Evolutionary conservation across 768 basidiomycete species (phyloP).

Genomic region (Hydnomerulius pinastri): DNA sequence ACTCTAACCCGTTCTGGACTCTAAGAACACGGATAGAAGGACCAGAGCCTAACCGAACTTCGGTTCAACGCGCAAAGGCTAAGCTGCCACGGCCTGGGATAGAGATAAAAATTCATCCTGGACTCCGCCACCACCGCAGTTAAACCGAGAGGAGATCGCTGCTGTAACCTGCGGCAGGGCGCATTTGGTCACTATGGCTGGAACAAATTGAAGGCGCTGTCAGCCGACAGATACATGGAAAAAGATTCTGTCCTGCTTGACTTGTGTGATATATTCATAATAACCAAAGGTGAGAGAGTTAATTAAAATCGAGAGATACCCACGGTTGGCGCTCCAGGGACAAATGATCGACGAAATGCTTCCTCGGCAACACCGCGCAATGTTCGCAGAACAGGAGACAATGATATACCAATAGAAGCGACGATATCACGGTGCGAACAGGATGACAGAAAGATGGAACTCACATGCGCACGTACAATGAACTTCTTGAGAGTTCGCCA

Average conservation of each 20-base stretch:
- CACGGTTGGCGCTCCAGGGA: neutral
- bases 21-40: neutral
- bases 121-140: neutral
- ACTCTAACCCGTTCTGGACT: neutral
- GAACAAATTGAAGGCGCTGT: neutral
- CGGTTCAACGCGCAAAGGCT: neutral
- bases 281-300: neutral
- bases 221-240: neutral
- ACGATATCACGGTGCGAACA: no score
- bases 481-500: conserved; percentile 3
- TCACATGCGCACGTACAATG: conserved; percentile 2
- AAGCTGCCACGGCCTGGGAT: neutral
- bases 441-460: conserved; percentile 1
- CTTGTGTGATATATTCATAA: no score
- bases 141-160: no score
- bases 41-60: neutral
- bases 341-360: neutral
- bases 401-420: neutral
- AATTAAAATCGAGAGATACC: neutral
- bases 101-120: neutral
- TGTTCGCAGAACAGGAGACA: neutral
- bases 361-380: neutral
- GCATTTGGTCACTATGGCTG: neutral
- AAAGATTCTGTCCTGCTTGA: neutral
- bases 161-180: neutral